Evolutionary conservation across 2,329 filamentous ascomycete species (phyloP), one percentile per base, ranked within the genome.

Genomic region (Aspergillus brunneoviolaceus): DNA sequence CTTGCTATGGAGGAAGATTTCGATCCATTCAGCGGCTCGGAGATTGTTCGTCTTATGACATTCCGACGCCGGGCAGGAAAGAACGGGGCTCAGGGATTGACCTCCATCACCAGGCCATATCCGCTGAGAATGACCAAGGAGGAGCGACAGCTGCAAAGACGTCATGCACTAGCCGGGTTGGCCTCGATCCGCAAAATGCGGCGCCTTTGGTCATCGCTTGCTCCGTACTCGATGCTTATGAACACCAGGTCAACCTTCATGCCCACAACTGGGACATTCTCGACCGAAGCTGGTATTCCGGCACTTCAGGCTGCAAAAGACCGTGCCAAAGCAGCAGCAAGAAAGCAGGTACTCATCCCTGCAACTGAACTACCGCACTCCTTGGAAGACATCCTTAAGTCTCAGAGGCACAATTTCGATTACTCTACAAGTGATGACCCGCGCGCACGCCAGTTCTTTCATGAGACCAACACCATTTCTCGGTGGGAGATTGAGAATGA

Each of bases 181-280:
- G 31, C 29, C 29, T 54, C 31, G 58, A 10, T 60, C 16, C 59
- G 62, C 57, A 60, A 60, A 55, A 59, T 64, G 63, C 69, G 65
- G 53, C 70, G 67, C 2, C 55, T 67, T 21, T 55, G 62, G 59
- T 72, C 72, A 21, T 57, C 60, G 39, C 64, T 72, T 47, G 66
- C 64, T 2, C 66, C 69, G 4, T 69, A 72, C 61, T 65, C 71
- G 11, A 75, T 77, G 67, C 57, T 80, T 23, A 76, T 78, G 70
- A 73, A 70, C 50, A 71, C 78, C 19, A 63, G 61, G 14, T 76
- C 79, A 51, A 57, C 60, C 1, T 82, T 80, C 63, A 71, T 81
- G 59, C 31, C 66, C 9, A 60, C 63, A 3, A 79, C 68, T 33
- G 80, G 80, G 4, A 82, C 80, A 0, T 82, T 82, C 65, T 77